phyloP scores from a whole-genome alignment of 352 stramenopile genomes.

The Phytopythium helicoides region DNA sequence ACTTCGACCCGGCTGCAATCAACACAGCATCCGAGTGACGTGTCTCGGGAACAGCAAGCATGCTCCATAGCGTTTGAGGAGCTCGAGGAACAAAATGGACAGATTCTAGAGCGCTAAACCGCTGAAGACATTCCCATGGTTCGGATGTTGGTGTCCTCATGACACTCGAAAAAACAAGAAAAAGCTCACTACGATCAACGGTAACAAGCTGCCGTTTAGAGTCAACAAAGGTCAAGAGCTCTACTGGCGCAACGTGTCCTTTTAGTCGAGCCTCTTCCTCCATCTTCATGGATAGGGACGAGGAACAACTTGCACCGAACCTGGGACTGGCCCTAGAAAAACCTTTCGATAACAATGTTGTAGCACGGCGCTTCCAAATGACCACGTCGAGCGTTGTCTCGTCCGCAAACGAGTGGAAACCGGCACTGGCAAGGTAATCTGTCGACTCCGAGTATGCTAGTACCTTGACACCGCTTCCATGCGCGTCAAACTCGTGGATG shows the following conservation, averaged over 20 bases:
- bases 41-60: constrained; percentile 49
- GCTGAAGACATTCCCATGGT: constrained; percentile 48
- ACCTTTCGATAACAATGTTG: background rate
- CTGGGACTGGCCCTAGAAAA: background rate
- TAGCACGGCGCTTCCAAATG: constrained; percentile 30
- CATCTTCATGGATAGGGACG: constrained; percentile 22
- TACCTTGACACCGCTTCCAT: constrained; percentile 53
- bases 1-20: constrained; percentile 28
- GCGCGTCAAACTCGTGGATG: constrained; percentile 48
- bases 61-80: constrained; percentile 24
- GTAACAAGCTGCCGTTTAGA: constrained; percentile 58
- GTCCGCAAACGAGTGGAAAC: constrained; percentile 61
- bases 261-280: constrained; percentile 30
- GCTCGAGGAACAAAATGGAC: constrained; percentile 3
- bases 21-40: constrained; percentile 48
- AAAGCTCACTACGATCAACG: constrained; percentile 40
- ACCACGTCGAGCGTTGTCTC: constrained; percentile 61
- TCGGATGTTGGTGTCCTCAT: constrained; percentile 40
- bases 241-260: constrained; percentile 34
- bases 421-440: constrained; percentile 55
- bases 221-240: constrained; percentile 52
- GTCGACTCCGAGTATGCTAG: constrained; percentile 43
- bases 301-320: constrained; percentile 2
- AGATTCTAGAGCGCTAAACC: constrained; percentile 19
- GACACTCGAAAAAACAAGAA: constrained; percentile 47